Base-by-base conservation (phyloP, 192 early-diverging fungal species). In the Linnemannia schmuckeri region DNA sequence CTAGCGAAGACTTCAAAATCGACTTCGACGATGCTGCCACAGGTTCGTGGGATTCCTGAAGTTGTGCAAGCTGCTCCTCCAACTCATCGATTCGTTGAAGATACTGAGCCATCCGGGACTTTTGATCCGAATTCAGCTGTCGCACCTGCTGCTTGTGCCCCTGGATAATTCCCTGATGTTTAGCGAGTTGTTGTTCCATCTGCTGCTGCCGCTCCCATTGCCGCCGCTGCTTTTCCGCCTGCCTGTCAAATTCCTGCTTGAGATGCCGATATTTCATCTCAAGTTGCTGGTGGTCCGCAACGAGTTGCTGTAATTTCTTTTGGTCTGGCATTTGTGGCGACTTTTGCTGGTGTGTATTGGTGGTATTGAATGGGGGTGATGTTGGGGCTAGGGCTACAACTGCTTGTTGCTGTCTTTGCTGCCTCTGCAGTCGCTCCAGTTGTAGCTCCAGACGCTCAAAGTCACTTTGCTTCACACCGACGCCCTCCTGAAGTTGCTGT, bases 171-270 rank as follows among this genome's bases (percentile, higher is more conserved):
- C 24, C 55, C 24, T 57, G 55, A 10, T 57, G 55, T 7, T 57
- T 57, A 10, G 22, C 8, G 55, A 57, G 55, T n/a, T 57, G 55
- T 27, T 27, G 55, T 1, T 57, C 55, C 8, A 57, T 57, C 55
- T 57, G 55, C n/a, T 57, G 55, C n/a, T 57, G 55, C n/a, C 55
- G 55, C 55, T 57, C 55, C 55, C 55, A 57, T 24, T 57, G 55
- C n/a, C 55, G 55, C n/a, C 55, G 55, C 55, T 57, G 55, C 55
- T 27, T 57, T n/a, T 57, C 55, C 27, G n/a, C n/a, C n/a, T 57
- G 55, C 22, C 55, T 15, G n/a, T 27, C 55, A 57, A 57, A 57
- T 10, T 57, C 55, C 24, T 57, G 55, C n/a, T 57, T 57, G 24
- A 57, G 55, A 9, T 57, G 22, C n/a, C 55, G 55, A 7, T 57